Percentiles rank a stretch among this genome's conserved stretches.
Evolutionary conservation across 2,329 filamentous ascomycete species (phyloP).

Genomic region (Colletotrichum destructivum): DNA sequence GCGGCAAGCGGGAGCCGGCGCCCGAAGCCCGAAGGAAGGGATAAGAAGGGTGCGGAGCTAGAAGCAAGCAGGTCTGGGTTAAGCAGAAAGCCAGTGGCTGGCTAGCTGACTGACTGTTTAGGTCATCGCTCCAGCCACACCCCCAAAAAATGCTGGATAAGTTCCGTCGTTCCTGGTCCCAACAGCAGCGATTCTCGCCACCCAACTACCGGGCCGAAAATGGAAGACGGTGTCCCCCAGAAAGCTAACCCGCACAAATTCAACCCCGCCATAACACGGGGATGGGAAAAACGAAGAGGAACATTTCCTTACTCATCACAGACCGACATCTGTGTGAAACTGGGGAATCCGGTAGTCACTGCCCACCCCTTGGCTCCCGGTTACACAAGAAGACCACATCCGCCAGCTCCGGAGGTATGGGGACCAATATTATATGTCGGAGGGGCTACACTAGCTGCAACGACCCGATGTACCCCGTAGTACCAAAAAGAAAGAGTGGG

Average conservation of each 20-base stretch:
- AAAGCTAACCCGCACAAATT: slow-evolving; percentile 18
- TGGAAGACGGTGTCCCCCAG: slow-evolving; percentile 18
- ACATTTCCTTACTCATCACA: slow-evolving; percentile 26
- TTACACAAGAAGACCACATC: neutral
- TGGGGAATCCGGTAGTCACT: slow-evolving; percentile 20
- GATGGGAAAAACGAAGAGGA: slow-evolving; percentile 13
- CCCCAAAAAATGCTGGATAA: neutral
- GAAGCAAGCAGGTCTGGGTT: slow-evolving; percentile 4
- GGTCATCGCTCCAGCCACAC: neutral
- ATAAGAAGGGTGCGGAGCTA: neutral
- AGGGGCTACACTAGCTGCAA: slow-evolving; percentile 5
- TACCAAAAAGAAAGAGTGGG: neutral
- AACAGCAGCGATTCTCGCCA: slow-evolving; percentile 33
- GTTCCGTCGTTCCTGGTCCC: slow-evolving; percentile 32
- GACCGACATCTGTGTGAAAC: slow-evolving; percentile 8
- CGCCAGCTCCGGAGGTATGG: slow-evolving; percentile 29
- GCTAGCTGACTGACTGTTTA: too few relatives aligned
- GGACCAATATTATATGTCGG: neutral
- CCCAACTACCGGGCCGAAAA: slow-evolving; percentile 35
- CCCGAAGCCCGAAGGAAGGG: slow-evolving; percentile 3
- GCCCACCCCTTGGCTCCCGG: neutral
- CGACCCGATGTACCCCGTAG: slow-evolving; percentile 3
- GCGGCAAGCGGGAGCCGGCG: slow-evolving; percentile 10
- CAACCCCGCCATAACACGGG: slow-evolving; percentile 27
- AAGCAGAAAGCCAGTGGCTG: slow-evolving; percentile 2